These are phyloP conservation scores for Lentinula novae-zelandiae DNA, from an alignment of 1,284 basidiomycete genomes.

Conservation along the genomic window DNA sequence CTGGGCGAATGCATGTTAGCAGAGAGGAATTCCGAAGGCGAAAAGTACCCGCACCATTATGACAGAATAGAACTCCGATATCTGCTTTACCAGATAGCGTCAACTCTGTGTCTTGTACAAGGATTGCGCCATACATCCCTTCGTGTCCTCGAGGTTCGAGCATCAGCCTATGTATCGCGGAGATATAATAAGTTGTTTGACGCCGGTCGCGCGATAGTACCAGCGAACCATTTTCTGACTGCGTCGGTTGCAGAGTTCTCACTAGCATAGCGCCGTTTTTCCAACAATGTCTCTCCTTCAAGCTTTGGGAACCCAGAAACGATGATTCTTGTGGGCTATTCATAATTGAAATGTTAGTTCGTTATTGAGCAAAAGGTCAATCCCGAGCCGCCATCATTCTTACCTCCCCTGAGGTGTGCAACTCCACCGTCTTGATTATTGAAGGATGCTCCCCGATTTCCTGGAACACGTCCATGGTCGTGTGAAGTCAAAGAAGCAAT, in stretches of 20 bases:
- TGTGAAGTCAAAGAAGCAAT: too few relatives aligned
- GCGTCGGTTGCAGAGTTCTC: constrained; percentile 5
- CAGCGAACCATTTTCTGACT: constrained; percentile 2
- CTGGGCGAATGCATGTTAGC: constrained; percentile 19
- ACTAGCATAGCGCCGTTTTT: constrained; percentile 30
- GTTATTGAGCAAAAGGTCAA: constrained; percentile 4
- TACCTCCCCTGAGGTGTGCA: constrained; percentile 39
- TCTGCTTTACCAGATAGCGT: constrained; percentile 33
- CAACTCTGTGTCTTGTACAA: constrained; percentile 34
- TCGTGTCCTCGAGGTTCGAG: constrained; percentile 39
- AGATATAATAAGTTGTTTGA: too few relatives aligned
- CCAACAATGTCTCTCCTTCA: constrained; percentile 29
- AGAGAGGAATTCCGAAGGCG: neutral
- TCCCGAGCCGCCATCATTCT: constrained; percentile 4
- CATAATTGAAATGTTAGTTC: neutral
- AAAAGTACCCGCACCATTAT: constrained; percentile 30
- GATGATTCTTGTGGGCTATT: constrained; percentile 36
- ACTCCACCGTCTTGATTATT: constrained; percentile 29
- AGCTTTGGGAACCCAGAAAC: constrained; percentile 31
- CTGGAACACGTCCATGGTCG: constrained; percentile 4
- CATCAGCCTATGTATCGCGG: constrained; percentile 27
- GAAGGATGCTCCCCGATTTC: neutral
- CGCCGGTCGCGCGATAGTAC: too few relatives aligned
- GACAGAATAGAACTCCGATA: constrained; percentile 43
- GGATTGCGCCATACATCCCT: constrained; percentile 46